Evolutionary conservation across 2,329 filamentous ascomycete genomes (phyloP).

Genomic region (Venturiaceae sp.): DNA sequence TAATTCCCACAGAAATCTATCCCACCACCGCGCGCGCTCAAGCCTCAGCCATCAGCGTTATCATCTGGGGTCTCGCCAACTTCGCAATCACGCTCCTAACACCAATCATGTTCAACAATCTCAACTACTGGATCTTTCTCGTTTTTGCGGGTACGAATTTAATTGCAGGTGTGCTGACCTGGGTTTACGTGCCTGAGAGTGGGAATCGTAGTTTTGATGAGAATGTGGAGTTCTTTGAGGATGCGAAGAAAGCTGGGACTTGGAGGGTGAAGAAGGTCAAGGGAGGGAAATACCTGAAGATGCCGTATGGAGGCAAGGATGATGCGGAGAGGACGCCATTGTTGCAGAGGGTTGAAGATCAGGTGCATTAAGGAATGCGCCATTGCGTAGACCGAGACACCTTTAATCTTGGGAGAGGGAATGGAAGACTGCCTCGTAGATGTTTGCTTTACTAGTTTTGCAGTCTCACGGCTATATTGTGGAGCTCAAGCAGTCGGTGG

Average conservation of each 20-base stretch:
- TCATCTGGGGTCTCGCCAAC: slow-evolving; percentile 48
- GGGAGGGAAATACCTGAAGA: slow-evolving; percentile 38
- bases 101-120: slow-evolving; percentile 49
- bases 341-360: slow-evolving; percentile 32
- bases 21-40: slow-evolving; percentile 45
- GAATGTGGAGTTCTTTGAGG: slow-evolving; percentile 49
- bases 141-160: slow-evolving; percentile 46
- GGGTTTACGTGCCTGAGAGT: slow-evolving; percentile 41
- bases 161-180: slow-evolving; percentile 46
- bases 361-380: slow-evolving; percentile 19
- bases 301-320: slow-evolving; percentile 28
- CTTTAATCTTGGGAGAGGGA: too few species aligned
- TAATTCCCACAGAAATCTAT: slow-evolving; percentile 50
- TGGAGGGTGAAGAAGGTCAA: slow-evolving; percentile 46
- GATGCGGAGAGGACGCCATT: slow-evolving; percentile 37
- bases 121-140: slow-evolving; percentile 49
- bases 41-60: slow-evolving; percentile 44
- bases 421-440: too few species aligned
- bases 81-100: slow-evolving; percentile 49
- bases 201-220: slow-evolving; percentile 51
- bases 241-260: slow-evolving; percentile 38
- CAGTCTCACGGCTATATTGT: too few species aligned
- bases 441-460: too few species aligned
- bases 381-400: too few species aligned
- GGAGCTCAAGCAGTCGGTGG: slow-evolving; percentile 28